Evolutionary conservation across 805 yeast genomes (phyloP), one percentile per base, ranked within the genome.

Genomic region (Yarrowia sp.): DNA sequence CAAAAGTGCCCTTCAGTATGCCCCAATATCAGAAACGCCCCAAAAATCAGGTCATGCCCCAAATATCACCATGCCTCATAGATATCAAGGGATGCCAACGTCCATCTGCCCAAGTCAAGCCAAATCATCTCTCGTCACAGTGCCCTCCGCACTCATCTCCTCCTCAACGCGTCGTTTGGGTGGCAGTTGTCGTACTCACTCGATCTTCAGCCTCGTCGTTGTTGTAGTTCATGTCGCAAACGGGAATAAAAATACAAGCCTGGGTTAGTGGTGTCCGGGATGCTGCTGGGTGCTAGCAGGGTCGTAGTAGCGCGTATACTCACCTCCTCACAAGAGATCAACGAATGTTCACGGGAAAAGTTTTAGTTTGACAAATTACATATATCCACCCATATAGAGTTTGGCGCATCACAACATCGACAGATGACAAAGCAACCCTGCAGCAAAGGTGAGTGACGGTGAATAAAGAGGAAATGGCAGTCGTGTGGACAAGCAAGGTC

Each of bases 231-330:
- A 55, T 55, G 31, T 31, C 31, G 41, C 47, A 55, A 39, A 31
- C 45, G 44, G 44, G 47, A n/a, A 55, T 55, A 55, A 55, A 55
- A 55, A 55, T 55, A 55, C 61, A 55, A 18, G 61, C 42, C 61
- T 55, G 61, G 45, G 61, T 55, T 55, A 55, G 47, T 13, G 14
- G 47, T 3, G 38, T 31, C 47, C 14, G 14, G 31, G 8, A 15
- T 13, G 61, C 13, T 22, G 28, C 28, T 22, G 28, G 28, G 28
- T 22, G 28, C 28, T 22, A 22, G 28, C 28, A 22, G 28, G 28
- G 28, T 22, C 47, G 31, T 28, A 15, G 61, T 41, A 55, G 61
- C 47, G 61, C 31, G n/a, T 31, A 18, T 55, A 55, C 61, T 55
- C 47, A 55, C 61, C 61, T 55, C 61, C 18, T 41, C 13, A 31